Conservation (phyloP, 2,329 filamentous ascomycete species). For the Aspergillus pseudoviridinutans region DNA sequence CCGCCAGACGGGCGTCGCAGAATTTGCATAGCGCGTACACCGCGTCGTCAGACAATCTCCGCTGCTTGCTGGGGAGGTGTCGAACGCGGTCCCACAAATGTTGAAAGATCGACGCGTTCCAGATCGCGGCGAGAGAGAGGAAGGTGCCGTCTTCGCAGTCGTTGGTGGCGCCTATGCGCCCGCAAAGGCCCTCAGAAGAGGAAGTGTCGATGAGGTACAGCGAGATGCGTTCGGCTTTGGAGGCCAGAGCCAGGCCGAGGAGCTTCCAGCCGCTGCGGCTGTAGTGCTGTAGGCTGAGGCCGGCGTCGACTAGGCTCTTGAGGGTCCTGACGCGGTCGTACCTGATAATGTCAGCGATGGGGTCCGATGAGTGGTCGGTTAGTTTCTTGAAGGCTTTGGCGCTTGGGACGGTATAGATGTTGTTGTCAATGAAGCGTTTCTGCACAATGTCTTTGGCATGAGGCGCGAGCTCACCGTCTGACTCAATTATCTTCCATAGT, state of each 20-base stretch:
- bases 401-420: not conserved
- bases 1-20: not conserved
- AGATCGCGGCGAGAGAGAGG: not conserved
- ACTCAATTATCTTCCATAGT: not conserved
- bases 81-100: too few relatives aligned
- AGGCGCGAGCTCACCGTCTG: not conserved
- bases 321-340: not conserved
- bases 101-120: not conserved
- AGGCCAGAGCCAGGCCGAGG: not conserved
- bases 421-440: not conserved
- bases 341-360: not conserved
- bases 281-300: not conserved
- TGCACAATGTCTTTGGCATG: not conserved
- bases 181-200: not conserved
- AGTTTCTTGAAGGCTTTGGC: not conserved
- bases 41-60: not conserved
- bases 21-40: not conserved
- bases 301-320: not conserved
- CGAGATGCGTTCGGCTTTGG: not conserved
- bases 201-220: not conserved
- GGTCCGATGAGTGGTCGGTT: not conserved
- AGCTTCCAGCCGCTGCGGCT: not conserved
- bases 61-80: not conserved
- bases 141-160: not conserved
- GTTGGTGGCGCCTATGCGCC: not conserved